These are phyloP conservation scores for Coemansia sp. DNA, from an alignment of 192 early-diverging fungal genomes.

Conservation along the genomic window DNA sequence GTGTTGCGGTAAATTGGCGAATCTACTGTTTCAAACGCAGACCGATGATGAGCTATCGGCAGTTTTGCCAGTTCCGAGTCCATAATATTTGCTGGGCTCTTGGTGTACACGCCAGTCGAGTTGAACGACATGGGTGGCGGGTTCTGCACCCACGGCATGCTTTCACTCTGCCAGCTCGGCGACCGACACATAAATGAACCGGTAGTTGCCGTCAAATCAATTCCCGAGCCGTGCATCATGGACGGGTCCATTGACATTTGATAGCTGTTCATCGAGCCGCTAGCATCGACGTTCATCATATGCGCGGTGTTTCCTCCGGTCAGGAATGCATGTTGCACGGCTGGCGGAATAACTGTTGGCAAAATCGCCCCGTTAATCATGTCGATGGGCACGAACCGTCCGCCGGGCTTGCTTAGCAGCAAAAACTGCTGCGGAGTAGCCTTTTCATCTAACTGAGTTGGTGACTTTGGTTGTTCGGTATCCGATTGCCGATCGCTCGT, in stretches of 20 bases:
- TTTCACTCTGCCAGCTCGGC: conserved; percentile 53
- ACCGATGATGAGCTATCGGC: not conserved
- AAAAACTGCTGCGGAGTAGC: conserved; percentile 31
- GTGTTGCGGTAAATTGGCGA: not conserved
- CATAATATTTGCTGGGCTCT: conserved; percentile 17
- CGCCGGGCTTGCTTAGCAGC: conserved; percentile 53
- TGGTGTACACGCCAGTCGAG: conserved; percentile 17
- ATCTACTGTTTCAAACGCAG: conserved; percentile 3
- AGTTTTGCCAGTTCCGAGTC: conserved; percentile 3
- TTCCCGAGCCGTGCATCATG: conserved; percentile 15
- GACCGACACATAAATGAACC: conserved; percentile 34
- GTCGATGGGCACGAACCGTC: conserved; percentile 55
- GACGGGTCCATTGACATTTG: conserved; percentile 24
- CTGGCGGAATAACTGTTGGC: conserved; percentile 41
- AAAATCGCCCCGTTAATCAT: conserved; percentile 40
- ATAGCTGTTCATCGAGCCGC: conserved; percentile 25
- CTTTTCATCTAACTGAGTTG: not conserved
- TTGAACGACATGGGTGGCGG: conserved; percentile 15
- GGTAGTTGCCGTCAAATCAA: conserved; percentile 22
- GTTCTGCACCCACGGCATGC: conserved; percentile 29
- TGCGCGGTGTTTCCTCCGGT: conserved; percentile 48
- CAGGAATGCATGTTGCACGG: conserved; percentile 9
- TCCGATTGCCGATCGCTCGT: not conserved
- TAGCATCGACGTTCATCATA: conserved; percentile 48
- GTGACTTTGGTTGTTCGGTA: not conserved